Conservation (phyloP, 495 filamentous ascomycete genomes). For the Recurvomyces mirabilis region DNA sequence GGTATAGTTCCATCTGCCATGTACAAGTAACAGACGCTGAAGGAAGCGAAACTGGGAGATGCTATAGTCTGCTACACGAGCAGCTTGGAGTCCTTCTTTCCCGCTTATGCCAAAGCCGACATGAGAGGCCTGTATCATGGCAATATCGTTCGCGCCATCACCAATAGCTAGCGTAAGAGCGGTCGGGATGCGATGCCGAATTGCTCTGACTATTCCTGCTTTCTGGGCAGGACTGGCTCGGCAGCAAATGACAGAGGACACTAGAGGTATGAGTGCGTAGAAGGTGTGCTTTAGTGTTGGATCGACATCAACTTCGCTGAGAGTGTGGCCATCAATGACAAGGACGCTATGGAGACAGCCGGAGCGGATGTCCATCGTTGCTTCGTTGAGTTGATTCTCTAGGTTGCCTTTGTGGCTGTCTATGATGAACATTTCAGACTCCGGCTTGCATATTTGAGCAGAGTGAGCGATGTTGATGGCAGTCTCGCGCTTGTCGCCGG, state of each 20-base stretch:
- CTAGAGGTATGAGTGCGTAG: slow-evolving; percentile 64
- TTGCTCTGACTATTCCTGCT: slow-evolving; percentile 67
- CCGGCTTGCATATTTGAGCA: slow-evolving; percentile 76
- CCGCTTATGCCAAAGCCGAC: slow-evolving; percentile 91
- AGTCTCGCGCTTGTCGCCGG: slow-evolving; percentile 90
- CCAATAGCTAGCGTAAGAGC: slow-evolving; percentile 88
- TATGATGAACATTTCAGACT: slow-evolving; percentile 68
- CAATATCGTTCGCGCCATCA: slow-evolving; percentile 90
- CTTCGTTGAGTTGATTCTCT: slow-evolving; percentile 48
- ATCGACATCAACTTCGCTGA: slow-evolving; percentile 58
- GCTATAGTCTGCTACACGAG: slow-evolving; percentile 80
- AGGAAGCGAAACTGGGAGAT: slow-evolving; percentile 91
- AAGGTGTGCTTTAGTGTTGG: slow-evolving; percentile 52
- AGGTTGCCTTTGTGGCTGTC: slow-evolving; percentile 60
- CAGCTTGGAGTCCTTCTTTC: slow-evolving; percentile 85
- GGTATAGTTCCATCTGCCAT: slow-evolving; percentile 90
- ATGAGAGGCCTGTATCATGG: slow-evolving; percentile 92
- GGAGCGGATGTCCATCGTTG: slow-evolving; percentile 52
- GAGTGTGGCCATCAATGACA: slow-evolving; percentile 78
- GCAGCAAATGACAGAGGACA: slow-evolving; percentile 88
- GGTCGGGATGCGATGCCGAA: slow-evolving; percentile 59
- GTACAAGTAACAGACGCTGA: slow-evolving; percentile 71
- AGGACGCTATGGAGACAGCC: slow-evolving; percentile 68
- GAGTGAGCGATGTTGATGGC: slow-evolving; percentile 91
- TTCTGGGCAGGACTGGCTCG: slow-evolving; percentile 85